A percentile compares a stretch with the other conserved stretches of the same genome.
Evolutionary conservation across 768 basidiomycete species (phyloP).

Genomic region (Leucosporidium creatinivorum): DNA sequence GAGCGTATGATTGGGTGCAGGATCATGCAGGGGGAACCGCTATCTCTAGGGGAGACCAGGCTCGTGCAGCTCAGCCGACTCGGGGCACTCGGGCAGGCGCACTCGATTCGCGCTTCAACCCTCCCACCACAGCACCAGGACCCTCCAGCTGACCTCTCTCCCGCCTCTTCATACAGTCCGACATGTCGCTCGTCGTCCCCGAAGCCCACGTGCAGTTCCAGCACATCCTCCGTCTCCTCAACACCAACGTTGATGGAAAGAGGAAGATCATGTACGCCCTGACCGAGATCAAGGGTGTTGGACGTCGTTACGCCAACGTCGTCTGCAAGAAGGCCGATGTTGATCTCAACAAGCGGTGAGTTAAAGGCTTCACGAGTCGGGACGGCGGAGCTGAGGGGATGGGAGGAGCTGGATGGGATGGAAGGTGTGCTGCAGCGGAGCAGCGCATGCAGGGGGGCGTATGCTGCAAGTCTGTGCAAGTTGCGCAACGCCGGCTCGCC

Average conservation of each 20-base stretch:
- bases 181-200: constrained; percentile 94
- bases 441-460: not conserved
- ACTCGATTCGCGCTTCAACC: no score
- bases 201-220: constrained; percentile 73
- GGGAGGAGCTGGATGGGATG: not conserved
- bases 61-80: no score
- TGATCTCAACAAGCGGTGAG: constrained; percentile 94
- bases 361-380: constrained; percentile 6
- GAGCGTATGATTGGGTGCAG: no score
- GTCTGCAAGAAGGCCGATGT: constrained; percentile 99
- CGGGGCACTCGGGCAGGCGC: no score
- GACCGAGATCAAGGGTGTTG: constrained; percentile 99
- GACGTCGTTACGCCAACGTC: constrained; percentile 94
- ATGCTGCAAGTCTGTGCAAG: no score
- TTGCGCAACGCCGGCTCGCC: no score
- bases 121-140: no score
- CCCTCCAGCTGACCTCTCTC: no score
- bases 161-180: constrained; percentile 32
- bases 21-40: no score
- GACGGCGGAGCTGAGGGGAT: not conserved
- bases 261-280: constrained; percentile 58
- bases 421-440: not conserved
- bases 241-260: constrained; percentile 99
- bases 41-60: no score
- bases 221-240: constrained; percentile 98